Evolutionary conservation across 441 rosid species (phyloP), one percentile per base, ranked within the genome.

Genomic region (Eruca vesicaria): DNA sequence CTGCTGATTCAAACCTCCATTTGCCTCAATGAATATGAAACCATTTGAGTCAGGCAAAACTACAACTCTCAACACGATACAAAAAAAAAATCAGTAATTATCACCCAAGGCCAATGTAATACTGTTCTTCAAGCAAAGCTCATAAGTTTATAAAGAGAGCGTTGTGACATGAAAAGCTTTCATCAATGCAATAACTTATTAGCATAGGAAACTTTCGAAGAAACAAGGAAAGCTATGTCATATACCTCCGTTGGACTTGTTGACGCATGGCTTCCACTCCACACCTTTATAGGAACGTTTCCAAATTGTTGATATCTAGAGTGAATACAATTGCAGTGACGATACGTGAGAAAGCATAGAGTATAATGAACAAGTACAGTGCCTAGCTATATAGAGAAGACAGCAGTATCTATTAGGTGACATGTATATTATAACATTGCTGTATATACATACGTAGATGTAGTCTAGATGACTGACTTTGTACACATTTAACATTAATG

Each of bases 1-100:
- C 85, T 91, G 96, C 85, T 93, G 97, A 86, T 93, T 91, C 70
- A 91, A 77, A 36, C 98, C 97, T 68, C 98, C 98, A 82, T 93
- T 91, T 53, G 97, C 98, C 77, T 93, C 96, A 79, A 93, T 87
- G 85, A 85, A 92, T 78, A 94, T 85, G 85, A 86, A 94, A 80
- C 97, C 97, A 84, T 92, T 94, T 21, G 95, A 92, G 69, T 90
- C 97, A 19, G 91, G 89, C 72, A 94, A 82, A 16, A 80, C 97
- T 92, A 78, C 5, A 85, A 84, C 63, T 19, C 71, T 12, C 63
- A 20, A 10, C 62, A 76, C 74, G 61, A 74, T 18, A 81, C 62
- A 9, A 66, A 32, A 41, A 41, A 3, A 32, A 15, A 26, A 2
- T 20, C 32, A 48, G 9, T 48, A 4, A 58, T 45, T 43, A 70